phyloP scores from a whole-genome alignment of 2,329 filamentous ascomycete species.

The Cladophialophora psammophila region DNA sequence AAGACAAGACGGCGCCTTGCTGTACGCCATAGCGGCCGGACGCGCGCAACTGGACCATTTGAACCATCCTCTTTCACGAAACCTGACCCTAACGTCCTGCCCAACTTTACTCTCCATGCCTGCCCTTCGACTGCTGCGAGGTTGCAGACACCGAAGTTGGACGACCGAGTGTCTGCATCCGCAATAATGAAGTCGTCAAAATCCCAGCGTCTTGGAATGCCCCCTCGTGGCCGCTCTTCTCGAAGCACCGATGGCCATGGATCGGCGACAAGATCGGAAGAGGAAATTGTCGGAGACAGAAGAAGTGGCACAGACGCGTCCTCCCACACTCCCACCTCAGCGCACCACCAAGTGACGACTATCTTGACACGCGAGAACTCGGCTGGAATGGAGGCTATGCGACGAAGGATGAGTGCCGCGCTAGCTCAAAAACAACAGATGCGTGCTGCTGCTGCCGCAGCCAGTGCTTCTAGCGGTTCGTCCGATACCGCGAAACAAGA shows the following conservation, averaged over 20 bases:
- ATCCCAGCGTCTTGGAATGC: slow-evolving; percentile 26
- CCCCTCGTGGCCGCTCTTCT: slow-evolving; percentile 34
- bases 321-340: slow-evolving; percentile 18
- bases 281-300: slow-evolving; percentile 18
- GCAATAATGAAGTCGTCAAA: slow-evolving; percentile 38
- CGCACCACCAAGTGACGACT: slow-evolving; percentile 33
- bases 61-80: not conserved
- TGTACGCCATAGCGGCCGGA: not conserved
- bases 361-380: slow-evolving; percentile 27
- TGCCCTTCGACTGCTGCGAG: slow-evolving; percentile 21
- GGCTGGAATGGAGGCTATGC: slow-evolving; percentile 37
- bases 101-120: slow-evolving; percentile 27
- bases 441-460: slow-evolving; percentile 35
- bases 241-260: slow-evolving; percentile 24
- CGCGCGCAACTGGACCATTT: not conserved
- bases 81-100: not conserved
- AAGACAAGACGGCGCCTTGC: not conserved
- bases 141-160: slow-evolving; percentile 35
- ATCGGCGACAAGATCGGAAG: slow-evolving; percentile 17
- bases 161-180: slow-evolving; percentile 32
- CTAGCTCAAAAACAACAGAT: slow-evolving; percentile 39
- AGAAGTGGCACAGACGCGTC: slow-evolving; percentile 15
- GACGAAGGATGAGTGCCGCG: slow-evolving; percentile 38
- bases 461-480: slow-evolving; percentile 41
- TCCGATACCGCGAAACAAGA: slow-evolving; percentile 35